A percentile compares a stretch with the other conserved stretches of the same genome.
Conservation (phyloP, 164 flowering plant species). For the Piper betle region DNA sequence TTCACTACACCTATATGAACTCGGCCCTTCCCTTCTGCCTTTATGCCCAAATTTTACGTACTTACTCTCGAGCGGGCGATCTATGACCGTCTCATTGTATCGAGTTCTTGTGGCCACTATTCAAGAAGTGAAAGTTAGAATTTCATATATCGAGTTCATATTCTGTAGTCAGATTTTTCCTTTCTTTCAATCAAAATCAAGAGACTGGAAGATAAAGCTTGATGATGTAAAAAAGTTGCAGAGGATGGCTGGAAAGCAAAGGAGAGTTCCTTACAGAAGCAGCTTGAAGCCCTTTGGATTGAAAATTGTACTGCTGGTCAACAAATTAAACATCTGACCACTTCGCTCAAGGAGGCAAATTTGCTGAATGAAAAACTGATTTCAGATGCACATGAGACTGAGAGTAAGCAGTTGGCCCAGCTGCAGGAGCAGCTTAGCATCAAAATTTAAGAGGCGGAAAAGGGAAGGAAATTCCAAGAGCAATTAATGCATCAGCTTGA, state of each 20-base stretch:
- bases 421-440: slow-evolving; percentile 21
- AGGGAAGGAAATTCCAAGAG: neutral
- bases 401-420: slow-evolving; percentile 14
- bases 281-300: slow-evolving; percentile 34
- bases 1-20: too few relatives aligned
- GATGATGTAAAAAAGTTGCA: slow-evolving; percentile 39
- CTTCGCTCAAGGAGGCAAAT: slow-evolving; percentile 25
- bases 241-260: slow-evolving; percentile 48
- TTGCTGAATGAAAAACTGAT: slow-evolving; percentile 4
- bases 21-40: too few relatives aligned
- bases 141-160: slow-evolving; percentile 70
- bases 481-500: neutral
- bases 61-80: too few relatives aligned
- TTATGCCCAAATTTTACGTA: too few relatives aligned
- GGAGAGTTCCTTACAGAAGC: slow-evolving; percentile 29
- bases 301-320: slow-evolving; percentile 32
- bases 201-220: slow-evolving; percentile 28
- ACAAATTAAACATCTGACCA: slow-evolving; percentile 25
- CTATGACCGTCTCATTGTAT: too few relatives aligned
- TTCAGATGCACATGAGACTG: slow-evolving; percentile 21
- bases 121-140: slow-evolving; percentile 78
- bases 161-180: slow-evolving; percentile 78
- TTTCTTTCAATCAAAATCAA: slow-evolving; percentile 38
- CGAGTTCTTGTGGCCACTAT: slow-evolving; percentile 82
- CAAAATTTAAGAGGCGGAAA: slow-evolving; percentile 14